Percentiles rank a stretch among this genome's conserved stretches.
phyloP scores from a whole-genome alignment of 805 yeast genomes.

The Yamadazyma akitaensis region DNA sequence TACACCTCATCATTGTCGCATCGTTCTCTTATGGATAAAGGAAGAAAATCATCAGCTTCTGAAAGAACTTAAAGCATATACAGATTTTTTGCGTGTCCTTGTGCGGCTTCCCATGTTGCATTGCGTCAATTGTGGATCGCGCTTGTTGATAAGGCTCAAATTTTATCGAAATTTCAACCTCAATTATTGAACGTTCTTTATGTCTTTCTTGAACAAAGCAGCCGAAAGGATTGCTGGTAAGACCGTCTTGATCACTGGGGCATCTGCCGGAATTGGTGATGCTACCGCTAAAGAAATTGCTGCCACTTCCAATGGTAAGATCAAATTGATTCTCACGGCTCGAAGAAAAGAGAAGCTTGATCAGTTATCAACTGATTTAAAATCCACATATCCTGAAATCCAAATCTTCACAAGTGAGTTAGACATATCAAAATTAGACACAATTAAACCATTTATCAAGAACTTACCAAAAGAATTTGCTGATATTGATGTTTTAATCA shows the following conservation, averaged over 20 bases:
- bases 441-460: conserved; percentile 48
- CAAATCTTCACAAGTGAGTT: conserved; percentile 57
- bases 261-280: conserved; percentile 92
- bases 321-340: conserved; percentile 73
- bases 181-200: conserved; percentile 14
- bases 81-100: too few relatives aligned
- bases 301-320: conserved; percentile 64
- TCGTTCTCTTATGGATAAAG: too few relatives aligned
- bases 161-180: too few relatives aligned
- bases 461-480: conserved; percentile 56
- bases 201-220: conserved; percentile 72
- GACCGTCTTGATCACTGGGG: conserved; percentile 87
- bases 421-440: conserved; percentile 40
- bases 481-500: conserved; percentile 63
- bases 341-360: conserved; percentile 66
- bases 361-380: conserved; percentile 46
- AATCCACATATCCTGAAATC: conserved; percentile 45
- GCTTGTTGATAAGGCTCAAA: not conserved
- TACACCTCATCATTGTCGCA: too few relatives aligned
- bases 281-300: conserved; percentile 90
- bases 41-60: too few relatives aligned
- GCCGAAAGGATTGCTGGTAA: conserved; percentile 80
- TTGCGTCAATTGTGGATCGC: not conserved
- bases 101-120: too few relatives aligned
- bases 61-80: too few relatives aligned